These are phyloP conservation scores for Stachybotrys chlorohalonatus DNA, from an alignment of 2,329 filamentous ascomycete genomes.

Conservation along the genomic window DNA sequence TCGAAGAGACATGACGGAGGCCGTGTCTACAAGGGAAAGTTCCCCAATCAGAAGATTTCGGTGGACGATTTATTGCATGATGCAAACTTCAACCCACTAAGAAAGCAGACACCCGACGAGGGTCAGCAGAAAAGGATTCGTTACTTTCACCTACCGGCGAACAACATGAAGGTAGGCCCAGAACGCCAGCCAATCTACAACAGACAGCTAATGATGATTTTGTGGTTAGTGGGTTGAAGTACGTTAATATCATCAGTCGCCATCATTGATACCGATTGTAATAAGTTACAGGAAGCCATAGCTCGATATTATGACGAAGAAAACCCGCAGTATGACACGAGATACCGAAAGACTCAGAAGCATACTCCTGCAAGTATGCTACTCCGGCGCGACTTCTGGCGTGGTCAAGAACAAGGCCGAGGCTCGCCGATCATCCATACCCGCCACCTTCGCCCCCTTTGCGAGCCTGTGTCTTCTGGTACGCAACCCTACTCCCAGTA, in stretches of 20 bases:
- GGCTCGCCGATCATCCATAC: slow-evolving; percentile 1
- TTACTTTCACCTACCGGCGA: slow-evolving; percentile 1
- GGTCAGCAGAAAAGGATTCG: background rate
- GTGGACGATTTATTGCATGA: slow-evolving; percentile 1
- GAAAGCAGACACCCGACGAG: background rate
- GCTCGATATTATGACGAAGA: slow-evolving; percentile 2
- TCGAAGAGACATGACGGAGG: background rate
- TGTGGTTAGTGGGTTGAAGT: background rate
- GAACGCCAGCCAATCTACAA: background rate
- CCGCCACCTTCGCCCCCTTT: slow-evolving; percentile 1
- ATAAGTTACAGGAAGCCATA: background rate
- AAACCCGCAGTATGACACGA: slow-evolving; percentile 1
- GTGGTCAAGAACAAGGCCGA: slow-evolving; percentile 1
- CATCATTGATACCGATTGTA: background rate
- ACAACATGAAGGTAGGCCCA: slow-evolving; percentile 1
- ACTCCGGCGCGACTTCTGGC: slow-evolving; percentile 2
- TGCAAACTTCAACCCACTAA: background rate
- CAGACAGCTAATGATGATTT: background rate
- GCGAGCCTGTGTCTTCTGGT: slow-evolving; percentile 1
- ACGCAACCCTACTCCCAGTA: background rate
- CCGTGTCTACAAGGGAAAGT: background rate
- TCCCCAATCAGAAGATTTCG: slow-evolving; percentile 2
- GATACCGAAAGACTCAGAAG: background rate
- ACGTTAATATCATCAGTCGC: background rate
- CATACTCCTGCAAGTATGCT: background rate